Evolutionary conservation across 2,329 filamentous ascomycete genomes (phyloP).

Genomic region (Colletotrichum caudatum): DNA sequence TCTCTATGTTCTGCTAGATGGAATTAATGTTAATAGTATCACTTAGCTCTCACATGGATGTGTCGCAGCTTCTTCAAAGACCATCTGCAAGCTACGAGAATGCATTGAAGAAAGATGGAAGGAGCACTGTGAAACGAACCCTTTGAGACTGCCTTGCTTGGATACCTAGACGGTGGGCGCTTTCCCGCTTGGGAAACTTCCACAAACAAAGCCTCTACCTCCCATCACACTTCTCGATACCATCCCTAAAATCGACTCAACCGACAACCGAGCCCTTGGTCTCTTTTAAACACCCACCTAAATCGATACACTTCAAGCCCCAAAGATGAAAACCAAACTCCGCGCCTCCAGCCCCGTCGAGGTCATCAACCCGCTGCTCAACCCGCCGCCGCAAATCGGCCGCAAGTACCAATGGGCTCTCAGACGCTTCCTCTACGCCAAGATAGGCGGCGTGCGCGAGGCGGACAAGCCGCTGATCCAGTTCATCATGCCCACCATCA

Average conservation of each 20-base stretch:
- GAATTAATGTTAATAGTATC: too few relatives aligned
- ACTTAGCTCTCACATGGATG: too few relatives aligned
- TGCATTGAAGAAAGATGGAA: not conserved
- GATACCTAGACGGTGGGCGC: not conserved
- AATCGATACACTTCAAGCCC: not conserved
- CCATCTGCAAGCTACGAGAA: not conserved
- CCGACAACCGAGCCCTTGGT: not conserved
- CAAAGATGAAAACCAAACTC: not conserved
- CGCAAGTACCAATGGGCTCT: not conserved
- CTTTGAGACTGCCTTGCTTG: not conserved
- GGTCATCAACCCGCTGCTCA: not conserved
- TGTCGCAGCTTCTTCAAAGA: too few relatives aligned
- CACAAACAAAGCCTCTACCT: not conserved
- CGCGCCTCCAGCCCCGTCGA: not conserved
- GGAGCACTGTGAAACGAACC: too few relatives aligned
- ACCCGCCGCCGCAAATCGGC: not conserved
- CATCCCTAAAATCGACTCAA: too few relatives aligned
- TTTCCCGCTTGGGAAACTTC: not conserved
- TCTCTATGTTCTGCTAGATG: too few relatives aligned
- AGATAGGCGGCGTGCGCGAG: not conserved
- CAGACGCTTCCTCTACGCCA: not conserved
- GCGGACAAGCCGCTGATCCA: conserved; percentile 1
- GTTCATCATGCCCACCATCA: conserved; percentile 3
- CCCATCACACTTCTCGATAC: not conserved
- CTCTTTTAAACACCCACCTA: too few relatives aligned